phyloP scores from a whole-genome alignment of 2,329 filamentous ascomycete genomes.

The Fusarium pseudoanthophilum region DNA sequence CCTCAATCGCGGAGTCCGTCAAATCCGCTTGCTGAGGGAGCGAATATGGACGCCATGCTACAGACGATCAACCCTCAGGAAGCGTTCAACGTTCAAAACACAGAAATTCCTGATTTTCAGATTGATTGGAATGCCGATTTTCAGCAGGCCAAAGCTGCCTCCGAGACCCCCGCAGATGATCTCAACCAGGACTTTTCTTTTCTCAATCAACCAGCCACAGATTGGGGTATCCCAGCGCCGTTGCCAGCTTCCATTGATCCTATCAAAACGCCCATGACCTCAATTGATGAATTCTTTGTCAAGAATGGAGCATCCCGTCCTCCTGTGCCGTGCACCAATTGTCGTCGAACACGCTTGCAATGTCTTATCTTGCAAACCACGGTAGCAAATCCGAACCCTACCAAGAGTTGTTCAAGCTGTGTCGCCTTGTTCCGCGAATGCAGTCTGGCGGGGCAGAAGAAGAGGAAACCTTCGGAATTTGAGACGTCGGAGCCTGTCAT shows the following conservation, averaged over 20 bases:
- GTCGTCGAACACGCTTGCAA: constrained; percentile 56
- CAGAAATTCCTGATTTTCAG: neutral
- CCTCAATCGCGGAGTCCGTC: constrained; percentile 28
- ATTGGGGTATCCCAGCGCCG: constrained; percentile 22
- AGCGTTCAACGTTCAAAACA: neutral
- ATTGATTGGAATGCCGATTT: constrained; percentile 41
- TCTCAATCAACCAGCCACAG: constrained; percentile 24
- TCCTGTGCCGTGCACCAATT: constrained; percentile 56
- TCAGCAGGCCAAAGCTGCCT: constrained; percentile 24
- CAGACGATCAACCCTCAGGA: constrained; percentile 19
- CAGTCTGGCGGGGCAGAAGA: constrained; percentile 57
- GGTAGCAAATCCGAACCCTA: constrained; percentile 59
- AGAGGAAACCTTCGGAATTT: constrained; percentile 57
- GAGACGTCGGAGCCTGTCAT: constrained; percentile 60
- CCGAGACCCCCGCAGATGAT: neutral
- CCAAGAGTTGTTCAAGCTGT: constrained; percentile 60
- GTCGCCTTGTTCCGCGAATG: constrained; percentile 62
- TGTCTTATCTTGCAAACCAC: constrained; percentile 61
- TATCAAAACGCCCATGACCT: constrained; percentile 26
- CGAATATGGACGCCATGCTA: neutral
- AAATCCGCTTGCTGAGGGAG: constrained; percentile 9
- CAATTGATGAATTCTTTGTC: constrained; percentile 52
- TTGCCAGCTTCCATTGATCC: neutral
- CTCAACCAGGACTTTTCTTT: constrained; percentile 34
- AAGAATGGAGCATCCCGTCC: constrained; percentile 56